Evolutionary conservation across 2,329 filamentous ascomycete species (phyloP).

Genomic region (Sporothrix variecibatus): DNA sequence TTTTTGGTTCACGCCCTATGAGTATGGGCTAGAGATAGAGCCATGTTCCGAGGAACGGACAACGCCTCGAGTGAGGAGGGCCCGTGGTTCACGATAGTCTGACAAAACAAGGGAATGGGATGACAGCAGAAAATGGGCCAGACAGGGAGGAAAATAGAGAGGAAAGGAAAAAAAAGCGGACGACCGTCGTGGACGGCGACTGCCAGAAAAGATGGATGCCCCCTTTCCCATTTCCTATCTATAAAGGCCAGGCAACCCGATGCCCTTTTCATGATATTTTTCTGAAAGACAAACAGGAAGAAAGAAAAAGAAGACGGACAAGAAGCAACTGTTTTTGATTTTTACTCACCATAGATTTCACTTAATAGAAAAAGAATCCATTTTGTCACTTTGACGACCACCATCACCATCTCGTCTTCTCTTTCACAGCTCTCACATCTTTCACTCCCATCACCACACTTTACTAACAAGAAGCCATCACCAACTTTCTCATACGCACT

Average conservation of each 20-base stretch:
- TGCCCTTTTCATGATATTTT: background rate
- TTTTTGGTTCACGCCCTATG: background rate
- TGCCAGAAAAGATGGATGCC: background rate
- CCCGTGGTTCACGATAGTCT: conserved; percentile 9
- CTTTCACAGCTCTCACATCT: background rate
- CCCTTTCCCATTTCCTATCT: background rate
- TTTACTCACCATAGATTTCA: background rate
- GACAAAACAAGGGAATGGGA: background rate
- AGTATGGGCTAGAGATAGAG: background rate
- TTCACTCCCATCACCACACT: background rate
- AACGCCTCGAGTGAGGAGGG: background rate
- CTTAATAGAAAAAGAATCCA: conserved; percentile 8
- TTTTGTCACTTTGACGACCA: conserved; percentile 7
- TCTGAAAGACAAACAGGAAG: background rate
- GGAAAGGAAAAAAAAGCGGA: background rate
- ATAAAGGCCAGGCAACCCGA: conserved; percentile 1
- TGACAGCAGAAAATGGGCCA: background rate
- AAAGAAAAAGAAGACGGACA: background rate
- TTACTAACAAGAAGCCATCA: conserved; percentile 14
- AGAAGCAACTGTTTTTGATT: conserved; percentile 1
- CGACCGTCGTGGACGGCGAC: background rate
- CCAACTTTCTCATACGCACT: background rate
- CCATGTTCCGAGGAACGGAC: conserved; percentile 22
- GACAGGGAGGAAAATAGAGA: background rate
- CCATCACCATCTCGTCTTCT: background rate